These are phyloP conservation scores for Pichia exigua DNA, from an alignment of 805 yeast genomes.

Conservation along the genomic window DNA sequence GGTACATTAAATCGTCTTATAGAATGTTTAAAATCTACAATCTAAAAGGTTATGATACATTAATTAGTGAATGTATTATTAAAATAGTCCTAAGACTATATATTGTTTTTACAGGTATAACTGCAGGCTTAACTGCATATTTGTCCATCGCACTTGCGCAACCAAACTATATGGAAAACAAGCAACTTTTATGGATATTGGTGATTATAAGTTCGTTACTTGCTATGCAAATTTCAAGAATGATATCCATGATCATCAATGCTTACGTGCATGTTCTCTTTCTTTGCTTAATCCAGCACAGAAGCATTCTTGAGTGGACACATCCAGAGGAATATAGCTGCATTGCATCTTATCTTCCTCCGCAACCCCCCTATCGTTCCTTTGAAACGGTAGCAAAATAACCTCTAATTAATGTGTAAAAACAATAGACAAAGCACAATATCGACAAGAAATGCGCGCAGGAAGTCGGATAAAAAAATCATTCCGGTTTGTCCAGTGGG, in stretches of 20 bases:
- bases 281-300: constrained; percentile 75
- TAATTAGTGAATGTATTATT: constrained; percentile 77
- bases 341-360: background rate
- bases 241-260: constrained; percentile 61
- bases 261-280: constrained; percentile 79
- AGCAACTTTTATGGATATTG: constrained; percentile 40
- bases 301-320: constrained; percentile 64
- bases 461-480: too few relatives aligned
- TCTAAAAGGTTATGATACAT: constrained; percentile 72
- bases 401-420: too few relatives aligned
- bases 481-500: too few relatives aligned
- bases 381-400: background rate
- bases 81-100: constrained; percentile 69
- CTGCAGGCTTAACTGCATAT: constrained; percentile 44
- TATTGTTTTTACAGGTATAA: constrained; percentile 52
- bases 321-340: constrained; percentile 41
- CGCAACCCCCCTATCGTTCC: background rate
- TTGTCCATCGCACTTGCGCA: constrained; percentile 58
- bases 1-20: constrained; percentile 65
- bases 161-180: constrained; percentile 56
- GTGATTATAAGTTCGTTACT: constrained; percentile 38
- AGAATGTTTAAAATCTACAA: constrained; percentile 70
- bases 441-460: too few relatives aligned
- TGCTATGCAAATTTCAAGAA: constrained; percentile 63
- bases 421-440: too few relatives aligned